Percentiles rank a stretch among this genome's conserved stretches.
These are phyloP conservation scores for Zygnema circumcarinatum DNA, from an alignment of 139 green algal species.

Conservation along the genomic window DNA sequence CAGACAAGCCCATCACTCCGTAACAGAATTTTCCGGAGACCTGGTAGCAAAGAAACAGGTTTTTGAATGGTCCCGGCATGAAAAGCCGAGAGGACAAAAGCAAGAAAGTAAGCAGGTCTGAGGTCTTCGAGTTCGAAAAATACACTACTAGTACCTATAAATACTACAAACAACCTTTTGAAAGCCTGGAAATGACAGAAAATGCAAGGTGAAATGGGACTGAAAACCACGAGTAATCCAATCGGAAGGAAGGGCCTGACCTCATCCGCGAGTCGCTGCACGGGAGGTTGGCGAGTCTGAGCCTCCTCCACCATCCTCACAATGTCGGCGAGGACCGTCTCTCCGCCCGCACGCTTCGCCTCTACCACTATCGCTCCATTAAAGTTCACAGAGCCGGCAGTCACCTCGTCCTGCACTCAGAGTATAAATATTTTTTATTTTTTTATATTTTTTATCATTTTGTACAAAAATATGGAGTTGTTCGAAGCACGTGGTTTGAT, in stretches of 20 bases:
- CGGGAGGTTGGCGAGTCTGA: conserved; percentile 81
- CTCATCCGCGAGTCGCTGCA: conserved; percentile 89
- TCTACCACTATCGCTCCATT: conserved; percentile 78
- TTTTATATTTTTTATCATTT: neutral
- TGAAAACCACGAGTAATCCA: no score
- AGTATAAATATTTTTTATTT: no score
- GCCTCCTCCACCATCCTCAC: conserved; percentile 66
- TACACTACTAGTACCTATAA: no score
- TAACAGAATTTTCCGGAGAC: conserved; percentile 88
- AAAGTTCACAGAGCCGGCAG: conserved; percentile 83
- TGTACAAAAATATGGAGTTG: no score
- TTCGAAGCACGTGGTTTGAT: no score
- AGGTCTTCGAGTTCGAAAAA: no score
- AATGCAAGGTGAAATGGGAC: no score
- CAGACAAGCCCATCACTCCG: conserved; percentile 83
- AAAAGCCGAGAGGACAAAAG: neutral
- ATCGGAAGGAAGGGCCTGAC: no score
- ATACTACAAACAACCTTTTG: no score
- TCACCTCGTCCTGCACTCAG: conserved; percentile 67
- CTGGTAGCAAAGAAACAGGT: conserved; percentile 34
- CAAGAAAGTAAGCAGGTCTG: no score
- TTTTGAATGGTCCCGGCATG: neutral
- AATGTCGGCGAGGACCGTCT: conserved; percentile 79
- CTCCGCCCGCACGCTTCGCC: conserved; percentile 73
- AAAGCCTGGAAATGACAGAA: no score